Evolutionary conservation across 108 stramenopile genomes (phyloP).

Genomic region (Stephanodiscus minutulus): DNA sequence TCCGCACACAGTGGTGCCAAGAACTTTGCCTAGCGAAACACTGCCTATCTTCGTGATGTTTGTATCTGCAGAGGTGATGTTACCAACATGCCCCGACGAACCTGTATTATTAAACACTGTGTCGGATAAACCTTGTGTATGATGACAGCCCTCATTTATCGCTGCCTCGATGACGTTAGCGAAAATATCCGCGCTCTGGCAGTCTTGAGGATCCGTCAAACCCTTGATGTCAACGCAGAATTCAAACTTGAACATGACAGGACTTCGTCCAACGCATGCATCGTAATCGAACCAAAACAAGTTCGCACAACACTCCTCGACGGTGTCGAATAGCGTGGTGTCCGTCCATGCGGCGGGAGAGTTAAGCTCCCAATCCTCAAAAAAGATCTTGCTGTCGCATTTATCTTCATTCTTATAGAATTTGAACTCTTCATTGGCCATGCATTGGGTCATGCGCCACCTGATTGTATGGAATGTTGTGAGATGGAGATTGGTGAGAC

Average conservation of each 20-base stretch:
- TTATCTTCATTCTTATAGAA: slow-evolving; percentile 47
- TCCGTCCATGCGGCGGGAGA: slow-evolving; percentile 46
- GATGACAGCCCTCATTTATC: slow-evolving; percentile 26
- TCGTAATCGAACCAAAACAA: slow-evolving; percentile 40
- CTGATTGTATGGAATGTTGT: not conserved
- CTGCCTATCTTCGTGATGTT: slow-evolving; percentile 44
- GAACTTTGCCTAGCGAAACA: slow-evolving; percentile 33
- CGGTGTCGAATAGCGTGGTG: slow-evolving; percentile 40
- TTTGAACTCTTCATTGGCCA: slow-evolving; percentile 53
- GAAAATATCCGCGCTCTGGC: slow-evolving; percentile 43
- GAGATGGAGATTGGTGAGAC: not conserved
- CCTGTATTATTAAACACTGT: not conserved
- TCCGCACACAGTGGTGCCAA: slow-evolving; percentile 42
- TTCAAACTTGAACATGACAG: slow-evolving; percentile 48
- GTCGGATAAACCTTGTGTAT: not conserved
- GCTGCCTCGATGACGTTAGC: slow-evolving; percentile 46
- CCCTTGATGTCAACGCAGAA: slow-evolving; percentile 45
- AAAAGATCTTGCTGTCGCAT: slow-evolving; percentile 45
- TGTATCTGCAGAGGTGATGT: slow-evolving; percentile 15
- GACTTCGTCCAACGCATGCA: slow-evolving; percentile 35
- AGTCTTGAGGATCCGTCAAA: slow-evolving; percentile 38
- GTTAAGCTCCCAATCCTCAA: slow-evolving; percentile 50
- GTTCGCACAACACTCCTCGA: slow-evolving; percentile 44
- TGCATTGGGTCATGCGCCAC: slow-evolving; percentile 50
- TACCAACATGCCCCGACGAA: not conserved